phyloP scores from a whole-genome alignment of 2,329 filamentous ascomycete species.

The Fusarium miscanthi region DNA sequence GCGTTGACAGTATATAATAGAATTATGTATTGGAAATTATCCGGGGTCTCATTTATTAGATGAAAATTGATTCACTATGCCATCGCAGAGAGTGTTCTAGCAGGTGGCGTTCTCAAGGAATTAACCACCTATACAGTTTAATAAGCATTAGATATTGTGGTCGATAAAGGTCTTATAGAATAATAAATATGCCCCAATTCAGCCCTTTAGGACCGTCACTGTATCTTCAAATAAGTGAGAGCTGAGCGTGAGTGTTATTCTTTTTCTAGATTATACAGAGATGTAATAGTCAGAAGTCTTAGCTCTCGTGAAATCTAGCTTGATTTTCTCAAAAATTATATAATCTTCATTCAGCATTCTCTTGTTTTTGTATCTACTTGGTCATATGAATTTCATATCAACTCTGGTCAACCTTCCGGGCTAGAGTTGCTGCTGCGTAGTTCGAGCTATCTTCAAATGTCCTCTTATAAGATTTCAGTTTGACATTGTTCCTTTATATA shows the following conservation, averaged over 20 bases:
- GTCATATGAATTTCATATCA: background rate
- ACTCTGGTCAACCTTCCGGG: rapidly evolving
- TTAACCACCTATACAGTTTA: rapidly evolving
- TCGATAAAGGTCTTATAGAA: rapidly evolving
- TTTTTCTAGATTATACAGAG: rapidly evolving
- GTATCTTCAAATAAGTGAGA: background rate
- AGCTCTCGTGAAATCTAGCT: background rate
- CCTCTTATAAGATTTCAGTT: rapidly evolving
- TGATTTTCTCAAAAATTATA: rapidly evolving
- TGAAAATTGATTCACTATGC: rapidly evolving
- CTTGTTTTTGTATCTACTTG: no score
- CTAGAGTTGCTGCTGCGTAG: rapidly evolving
- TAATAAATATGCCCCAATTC: rapidly evolving
- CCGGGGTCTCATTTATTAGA: rapidly evolving
- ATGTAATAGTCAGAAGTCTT: background rate
- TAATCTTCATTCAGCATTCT: rapidly evolving
- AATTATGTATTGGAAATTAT: rapidly evolving
- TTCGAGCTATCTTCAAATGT: background rate
- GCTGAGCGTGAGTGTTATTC: background rate
- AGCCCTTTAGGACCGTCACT: rapidly evolving
- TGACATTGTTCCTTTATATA: rapidly evolving
- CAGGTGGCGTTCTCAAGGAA: background rate
- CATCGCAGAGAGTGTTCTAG: background rate
- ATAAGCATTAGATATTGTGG: rapidly evolving
- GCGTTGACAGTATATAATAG: rapidly evolving